Base-by-base conservation (phyloP, 2,329 filamentous ascomycete species). In the Whalleya microplaca region DNA sequence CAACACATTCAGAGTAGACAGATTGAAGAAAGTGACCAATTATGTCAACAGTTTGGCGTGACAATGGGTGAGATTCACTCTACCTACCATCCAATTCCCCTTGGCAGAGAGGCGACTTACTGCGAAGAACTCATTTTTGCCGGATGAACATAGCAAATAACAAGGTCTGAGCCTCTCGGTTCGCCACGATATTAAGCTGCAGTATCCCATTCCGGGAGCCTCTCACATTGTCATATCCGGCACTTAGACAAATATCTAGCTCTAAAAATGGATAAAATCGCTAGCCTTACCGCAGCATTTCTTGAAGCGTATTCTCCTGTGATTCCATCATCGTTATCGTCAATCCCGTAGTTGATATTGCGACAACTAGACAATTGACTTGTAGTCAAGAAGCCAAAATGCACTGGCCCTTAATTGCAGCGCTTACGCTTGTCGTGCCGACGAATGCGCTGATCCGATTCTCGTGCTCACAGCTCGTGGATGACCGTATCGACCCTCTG, bases 401-500 rank as follows among this genome's bases (percentile, higher is more conserved):
- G 66, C 47, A 61, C 51, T 59, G 63, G 55, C 56, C 48, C n/a
- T 57, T 56, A 9, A 51, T 66, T 45, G 50, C 45, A 9, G 55
- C 61, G 60, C 55, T 68, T 53, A 64, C 63, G 46, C 52, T 67
- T 51, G 65, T 57, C 52, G 59, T 57, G 57, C 64, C 58, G n/a
- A 54, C 61, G 16, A 58, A 41, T 40, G 66, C 65, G 42, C 55
- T 69, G 12, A 63, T 70, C 45, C 64, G 68, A n/a, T 70, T 70
- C 47, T 65, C 65, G 27, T 70, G 68, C 48, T 66, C 68, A 14
- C 66, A 69, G 37, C 61, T 70, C 8, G 66, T 65, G 29, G 59
- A 69, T 29, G 68, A 70, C 44, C 66, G 67, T 45, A 63, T 70
- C 46, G 67, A 70, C 45, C 68, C 68, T 21, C 27, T 70, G 41